Evolutionary conservation across 371 early-diverging fungal species (phyloP).

Genomic region (Umbelopsis sp.): DNA sequence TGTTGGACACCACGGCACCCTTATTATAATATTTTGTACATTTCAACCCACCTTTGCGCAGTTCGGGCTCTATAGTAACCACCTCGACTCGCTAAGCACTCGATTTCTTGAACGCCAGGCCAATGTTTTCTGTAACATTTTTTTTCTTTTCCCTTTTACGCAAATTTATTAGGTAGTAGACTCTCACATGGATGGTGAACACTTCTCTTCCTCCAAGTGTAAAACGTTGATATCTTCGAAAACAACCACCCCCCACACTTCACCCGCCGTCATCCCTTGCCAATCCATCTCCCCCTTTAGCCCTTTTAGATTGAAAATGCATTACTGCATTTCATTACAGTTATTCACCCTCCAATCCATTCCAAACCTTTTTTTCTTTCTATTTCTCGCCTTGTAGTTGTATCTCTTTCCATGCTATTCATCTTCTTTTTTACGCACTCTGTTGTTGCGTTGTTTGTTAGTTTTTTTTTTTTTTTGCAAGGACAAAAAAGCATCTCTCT

Average conservation of each 20-base stretch:
- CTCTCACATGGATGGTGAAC: not conserved
- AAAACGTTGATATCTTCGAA: not conserved
- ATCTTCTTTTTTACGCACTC: not conserved
- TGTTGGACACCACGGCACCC: not conserved
- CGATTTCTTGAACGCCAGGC: not conserved
- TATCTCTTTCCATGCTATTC: conserved; percentile 18
- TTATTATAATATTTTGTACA: conserved; percentile 13
- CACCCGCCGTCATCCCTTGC: not conserved
- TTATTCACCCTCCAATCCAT: not conserved
- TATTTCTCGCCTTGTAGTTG: not conserved
- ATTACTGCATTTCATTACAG: conserved; percentile 2
- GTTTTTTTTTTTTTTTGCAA: not conserved
- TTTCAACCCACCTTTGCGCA: not conserved
- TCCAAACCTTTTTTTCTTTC: not conserved
- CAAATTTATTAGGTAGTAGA: not conserved
- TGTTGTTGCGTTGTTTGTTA: not conserved
- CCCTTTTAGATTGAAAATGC: conserved; percentile 4
- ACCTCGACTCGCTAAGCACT: not conserved
- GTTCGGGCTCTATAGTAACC: no score
- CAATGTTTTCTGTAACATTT: not conserved
- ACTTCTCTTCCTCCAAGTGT: not conserved
- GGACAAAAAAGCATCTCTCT: not conserved
- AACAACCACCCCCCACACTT: not conserved
- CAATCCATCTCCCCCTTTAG: not conserved
- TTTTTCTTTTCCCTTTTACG: not conserved